A percentile compares a stretch with the other conserved stretches of the same genome.
phyloP scores from a whole-genome alignment of 1,139 yeast species.

The Suhomyces yuchorum region DNA sequence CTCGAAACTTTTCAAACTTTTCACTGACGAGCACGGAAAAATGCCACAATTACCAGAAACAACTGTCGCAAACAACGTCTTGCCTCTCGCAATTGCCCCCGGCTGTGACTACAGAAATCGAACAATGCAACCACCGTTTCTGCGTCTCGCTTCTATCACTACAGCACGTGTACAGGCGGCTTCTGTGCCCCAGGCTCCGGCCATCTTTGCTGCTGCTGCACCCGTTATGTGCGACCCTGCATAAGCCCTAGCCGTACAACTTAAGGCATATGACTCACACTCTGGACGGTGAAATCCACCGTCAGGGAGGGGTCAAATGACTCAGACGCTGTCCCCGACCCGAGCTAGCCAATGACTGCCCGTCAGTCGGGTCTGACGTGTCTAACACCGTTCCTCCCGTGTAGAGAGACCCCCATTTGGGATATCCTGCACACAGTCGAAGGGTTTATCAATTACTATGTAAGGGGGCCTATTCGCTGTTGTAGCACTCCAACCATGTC shows the following conservation, averaged over 20 bases:
- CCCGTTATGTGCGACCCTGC: slow-evolving; percentile 1
- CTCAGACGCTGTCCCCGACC: neutral
- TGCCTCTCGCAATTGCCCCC: too few relatives aligned
- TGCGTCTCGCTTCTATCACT: too few relatives aligned
- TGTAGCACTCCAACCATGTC: neutral
- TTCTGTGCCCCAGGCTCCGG: too few relatives aligned
- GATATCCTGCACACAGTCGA: neutral
- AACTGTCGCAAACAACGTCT: too few relatives aligned
- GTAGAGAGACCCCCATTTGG: too few relatives aligned
- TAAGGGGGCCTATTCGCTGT: neutral
- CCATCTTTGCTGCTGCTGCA: too few relatives aligned
- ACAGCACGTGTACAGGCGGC: too few relatives aligned
- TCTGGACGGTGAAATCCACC: neutral
- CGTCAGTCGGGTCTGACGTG: neutral
- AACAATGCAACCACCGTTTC: too few relatives aligned
- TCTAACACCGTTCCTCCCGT: neutral
- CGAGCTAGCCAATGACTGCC: neutral
- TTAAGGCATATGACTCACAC: neutral
- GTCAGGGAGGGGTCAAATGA: neutral
- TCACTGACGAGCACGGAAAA: neutral
- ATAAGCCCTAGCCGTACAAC: neutral
- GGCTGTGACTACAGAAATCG: too few relatives aligned
- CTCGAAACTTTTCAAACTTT: neutral
- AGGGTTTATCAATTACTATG: neutral
- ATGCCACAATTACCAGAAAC: neutral